phyloP scores from a whole-genome alignment of 2,329 filamentous ascomycete species.

The Cladophialophora yegresii region DNA sequence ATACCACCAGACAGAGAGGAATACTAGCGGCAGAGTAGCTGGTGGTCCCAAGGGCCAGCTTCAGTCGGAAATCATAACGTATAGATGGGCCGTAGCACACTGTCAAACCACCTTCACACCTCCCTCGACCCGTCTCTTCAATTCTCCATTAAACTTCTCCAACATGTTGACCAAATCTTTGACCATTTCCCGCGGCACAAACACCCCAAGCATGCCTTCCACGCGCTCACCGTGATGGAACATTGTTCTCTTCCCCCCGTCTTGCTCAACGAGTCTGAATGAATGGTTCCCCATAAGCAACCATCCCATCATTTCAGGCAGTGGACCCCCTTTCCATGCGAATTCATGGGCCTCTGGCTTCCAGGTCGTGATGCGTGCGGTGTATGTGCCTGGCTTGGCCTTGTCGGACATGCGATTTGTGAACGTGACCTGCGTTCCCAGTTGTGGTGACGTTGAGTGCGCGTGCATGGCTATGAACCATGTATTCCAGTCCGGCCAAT shows the following conservation, averaged over 20 bases:
- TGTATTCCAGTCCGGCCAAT: constrained; percentile 15
- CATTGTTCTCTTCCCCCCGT: constrained; percentile 10
- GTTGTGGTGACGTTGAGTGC: background rate
- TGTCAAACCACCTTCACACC: background rate
- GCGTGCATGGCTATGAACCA: constrained; percentile 11
- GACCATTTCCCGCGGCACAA: constrained; percentile 4
- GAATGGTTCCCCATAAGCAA: constrained; percentile 7
- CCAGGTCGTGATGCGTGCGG: constrained; percentile 14
- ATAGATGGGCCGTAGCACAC: background rate
- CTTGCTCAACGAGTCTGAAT: constrained; percentile 14
- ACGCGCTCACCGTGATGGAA: constrained; percentile 13
- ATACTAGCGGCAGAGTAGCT: background rate
- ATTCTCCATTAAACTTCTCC: constrained; percentile 15
- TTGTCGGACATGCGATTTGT: constrained; percentile 14
- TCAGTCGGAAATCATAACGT: background rate
- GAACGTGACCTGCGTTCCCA: constrained; percentile 15
- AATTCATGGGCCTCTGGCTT: constrained; percentile 14
- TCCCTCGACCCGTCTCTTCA: constrained; percentile 14
- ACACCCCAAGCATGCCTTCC: constrained; percentile 1
- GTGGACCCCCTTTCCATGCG: constrained; percentile 15
- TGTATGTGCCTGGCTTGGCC: constrained; percentile 14
- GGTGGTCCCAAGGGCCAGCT: background rate
- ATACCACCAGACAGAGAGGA: background rate
- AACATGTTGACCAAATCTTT: constrained; percentile 9
- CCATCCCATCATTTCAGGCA: constrained; percentile 10